phyloP scores from a whole-genome alignment of 2,329 filamentous ascomycete species.

The Apiospora hydei region DNA sequence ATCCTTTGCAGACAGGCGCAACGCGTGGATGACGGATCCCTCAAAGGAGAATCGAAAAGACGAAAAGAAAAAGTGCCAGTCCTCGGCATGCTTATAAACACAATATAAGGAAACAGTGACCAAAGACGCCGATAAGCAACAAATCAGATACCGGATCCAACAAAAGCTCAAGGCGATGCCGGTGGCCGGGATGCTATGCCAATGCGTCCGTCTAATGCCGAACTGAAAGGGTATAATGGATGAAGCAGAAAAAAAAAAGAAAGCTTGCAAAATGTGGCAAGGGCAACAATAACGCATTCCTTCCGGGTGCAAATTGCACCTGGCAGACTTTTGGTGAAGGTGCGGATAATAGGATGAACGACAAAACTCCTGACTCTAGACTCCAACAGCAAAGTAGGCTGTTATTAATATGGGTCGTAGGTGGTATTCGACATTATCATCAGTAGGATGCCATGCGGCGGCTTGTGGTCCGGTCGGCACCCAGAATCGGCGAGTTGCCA shows the following conservation, averaged over 20 bases:
- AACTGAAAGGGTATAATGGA: slow-evolving; percentile 39
- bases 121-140: slow-evolving; percentile 32
- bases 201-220: slow-evolving; percentile 42
- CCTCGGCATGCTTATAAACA: slow-evolving; percentile 32
- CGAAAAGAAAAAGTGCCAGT: slow-evolving; percentile 26
- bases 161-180: slow-evolving; percentile 39
- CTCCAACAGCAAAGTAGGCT: slow-evolving; percentile 6
- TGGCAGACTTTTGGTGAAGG: neutral
- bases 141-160: slow-evolving; percentile 42
- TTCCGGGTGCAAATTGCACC: slow-evolving; percentile 7
- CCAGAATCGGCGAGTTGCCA: slow-evolving; percentile 52
- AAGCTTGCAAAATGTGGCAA: slow-evolving; percentile 20
- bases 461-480: slow-evolving; percentile 59
- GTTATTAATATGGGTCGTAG: slow-evolving; percentile 2
- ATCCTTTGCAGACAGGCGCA: slow-evolving; percentile 9
- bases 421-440: slow-evolving; percentile 32
- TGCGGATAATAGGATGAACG: slow-evolving; percentile 10
- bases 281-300: neutral
- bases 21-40: slow-evolving; percentile 3
- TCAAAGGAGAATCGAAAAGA: slow-evolving; percentile 22
- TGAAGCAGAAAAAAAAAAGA: neutral
- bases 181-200: slow-evolving; percentile 41
- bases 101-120: slow-evolving; percentile 29
- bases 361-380: slow-evolving; percentile 15
- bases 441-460: slow-evolving; percentile 72